A percentile compares a stretch with the other conserved stretches of the same genome.
These are phyloP conservation scores for Curvularia lunata DNA, from an alignment of 2,329 filamentous ascomycete genomes.

Conservation along the genomic window DNA sequence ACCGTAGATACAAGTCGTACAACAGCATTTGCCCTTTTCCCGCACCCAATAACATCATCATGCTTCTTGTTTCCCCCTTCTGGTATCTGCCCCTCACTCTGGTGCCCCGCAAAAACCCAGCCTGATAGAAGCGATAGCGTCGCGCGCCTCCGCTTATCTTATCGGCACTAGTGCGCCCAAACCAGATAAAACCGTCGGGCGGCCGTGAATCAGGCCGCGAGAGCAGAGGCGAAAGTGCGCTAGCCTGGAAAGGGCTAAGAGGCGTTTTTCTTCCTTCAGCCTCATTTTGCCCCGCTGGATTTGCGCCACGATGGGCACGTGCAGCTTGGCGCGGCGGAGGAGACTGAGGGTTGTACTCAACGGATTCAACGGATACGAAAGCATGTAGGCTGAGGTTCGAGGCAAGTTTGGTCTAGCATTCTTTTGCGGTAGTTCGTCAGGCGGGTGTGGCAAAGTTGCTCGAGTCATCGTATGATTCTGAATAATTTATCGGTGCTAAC, in stretches of 20 bases:
- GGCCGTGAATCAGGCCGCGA: not conserved
- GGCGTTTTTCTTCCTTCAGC: not conserved
- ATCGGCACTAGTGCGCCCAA: not conserved
- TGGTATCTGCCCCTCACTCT: not conserved
- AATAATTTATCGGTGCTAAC: not conserved
- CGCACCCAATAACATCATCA: not conserved
- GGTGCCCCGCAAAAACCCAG: not conserved
- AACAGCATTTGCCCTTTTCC: not conserved
- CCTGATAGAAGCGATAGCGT: not conserved
- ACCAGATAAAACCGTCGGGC: not conserved
- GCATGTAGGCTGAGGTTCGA: too few relatives aligned
- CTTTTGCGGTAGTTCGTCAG: not conserved
- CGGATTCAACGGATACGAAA: not conserved
- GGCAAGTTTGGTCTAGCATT: not conserved
- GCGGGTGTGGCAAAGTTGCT: not conserved
- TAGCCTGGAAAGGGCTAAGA: not conserved
- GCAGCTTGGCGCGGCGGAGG: not conserved
- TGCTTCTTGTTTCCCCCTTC: not conserved
- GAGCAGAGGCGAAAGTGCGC: not conserved
- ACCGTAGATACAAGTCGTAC: not conserved
- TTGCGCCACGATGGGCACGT: not conserved
- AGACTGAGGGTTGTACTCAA: not conserved
- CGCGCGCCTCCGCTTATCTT: not conserved
- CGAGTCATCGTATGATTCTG: not conserved
- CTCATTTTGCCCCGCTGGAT: not conserved